Conservation (phyloP, 805 yeast species). For the Yarrowia divulgata region DNA sequence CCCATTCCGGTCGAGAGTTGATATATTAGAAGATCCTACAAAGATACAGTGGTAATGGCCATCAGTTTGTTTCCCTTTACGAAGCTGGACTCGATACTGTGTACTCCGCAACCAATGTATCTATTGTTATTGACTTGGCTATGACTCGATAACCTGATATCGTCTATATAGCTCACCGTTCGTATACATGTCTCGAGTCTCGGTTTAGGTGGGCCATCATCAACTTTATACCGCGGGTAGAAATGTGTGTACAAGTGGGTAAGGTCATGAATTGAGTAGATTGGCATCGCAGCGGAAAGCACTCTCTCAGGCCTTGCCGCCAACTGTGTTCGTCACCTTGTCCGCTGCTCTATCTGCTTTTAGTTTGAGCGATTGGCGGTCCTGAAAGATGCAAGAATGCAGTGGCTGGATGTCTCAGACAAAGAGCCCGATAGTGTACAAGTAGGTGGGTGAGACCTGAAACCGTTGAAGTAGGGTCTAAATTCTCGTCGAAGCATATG, state of each 20-base stretch:
- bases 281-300: constrained; percentile 3
- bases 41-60: no score
- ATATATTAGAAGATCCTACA: not conserved
- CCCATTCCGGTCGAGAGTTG: constrained; percentile 3
- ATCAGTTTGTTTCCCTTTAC: no score
- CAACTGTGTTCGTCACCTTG: constrained; percentile 10
- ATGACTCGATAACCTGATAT: no score
- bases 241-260: no score
- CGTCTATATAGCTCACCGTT: no score
- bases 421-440: not conserved
- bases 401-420: not conserved
- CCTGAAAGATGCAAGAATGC: not conserved
- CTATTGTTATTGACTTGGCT: no score
- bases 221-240: not conserved
- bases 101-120: no score
- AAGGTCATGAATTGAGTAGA: not conserved
- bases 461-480: constrained; percentile 26
- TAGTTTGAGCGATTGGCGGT: not conserved
- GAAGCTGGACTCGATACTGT: not conserved
- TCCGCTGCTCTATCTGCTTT: not conserved
- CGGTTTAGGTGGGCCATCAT: not conserved
- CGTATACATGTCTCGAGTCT: no score
- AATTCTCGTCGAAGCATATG: not conserved
- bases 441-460: constrained; percentile 29
- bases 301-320: not conserved